phyloP scores from a whole-genome alignment of 352 stramenopile species.

The Pythium plurisporium region DNA sequence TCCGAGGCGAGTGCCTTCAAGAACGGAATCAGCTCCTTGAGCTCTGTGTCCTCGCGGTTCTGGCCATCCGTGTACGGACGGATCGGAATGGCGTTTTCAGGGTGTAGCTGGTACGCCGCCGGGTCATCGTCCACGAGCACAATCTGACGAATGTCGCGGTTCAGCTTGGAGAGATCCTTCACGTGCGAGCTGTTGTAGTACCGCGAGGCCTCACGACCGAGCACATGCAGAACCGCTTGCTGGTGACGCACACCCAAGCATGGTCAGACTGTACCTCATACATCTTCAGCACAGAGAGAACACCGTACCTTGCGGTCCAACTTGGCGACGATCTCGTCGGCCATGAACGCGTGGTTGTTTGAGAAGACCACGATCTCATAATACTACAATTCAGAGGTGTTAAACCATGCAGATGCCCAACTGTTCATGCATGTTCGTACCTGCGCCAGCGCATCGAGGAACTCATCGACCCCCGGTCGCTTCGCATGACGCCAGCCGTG shows the following conservation, averaged over 20 bases:
- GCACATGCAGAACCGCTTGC: constrained; percentile 73
- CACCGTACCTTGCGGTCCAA: constrained; percentile 63
- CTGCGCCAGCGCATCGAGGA: constrained; percentile 76
- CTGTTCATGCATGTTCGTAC: constrained; percentile 24
- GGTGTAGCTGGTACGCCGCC: constrained; percentile 75
- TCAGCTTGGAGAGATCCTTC: constrained; percentile 78
- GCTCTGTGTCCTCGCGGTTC: constrained; percentile 72
- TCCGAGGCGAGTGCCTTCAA: constrained; percentile 77
- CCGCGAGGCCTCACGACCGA: constrained; percentile 77
- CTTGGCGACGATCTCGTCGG: constrained; percentile 75
- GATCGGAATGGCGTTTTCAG: constrained; percentile 80
- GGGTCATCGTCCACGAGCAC: constrained; percentile 85
- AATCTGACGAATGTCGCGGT: constrained; percentile 75
- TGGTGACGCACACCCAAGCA: no score
- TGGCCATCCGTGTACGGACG: constrained; percentile 74
- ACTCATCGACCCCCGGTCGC: constrained; percentile 81
- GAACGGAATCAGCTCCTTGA: constrained; percentile 84
- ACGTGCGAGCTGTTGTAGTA: constrained; percentile 82
- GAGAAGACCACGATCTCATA: constrained; percentile 89
- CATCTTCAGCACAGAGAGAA: not conserved
- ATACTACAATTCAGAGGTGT: constrained; percentile 37
- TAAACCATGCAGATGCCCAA: no score
- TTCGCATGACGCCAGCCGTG: constrained; percentile 87
- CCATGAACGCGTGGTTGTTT: constrained; percentile 71
- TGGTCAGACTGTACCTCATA: no score